A percentile compares a stretch with the other conserved stretches of the same genome.
Evolutionary conservation across 768 basidiomycete species (phyloP).

Genomic region (Rhodotorula sphaerocarpa): DNA sequence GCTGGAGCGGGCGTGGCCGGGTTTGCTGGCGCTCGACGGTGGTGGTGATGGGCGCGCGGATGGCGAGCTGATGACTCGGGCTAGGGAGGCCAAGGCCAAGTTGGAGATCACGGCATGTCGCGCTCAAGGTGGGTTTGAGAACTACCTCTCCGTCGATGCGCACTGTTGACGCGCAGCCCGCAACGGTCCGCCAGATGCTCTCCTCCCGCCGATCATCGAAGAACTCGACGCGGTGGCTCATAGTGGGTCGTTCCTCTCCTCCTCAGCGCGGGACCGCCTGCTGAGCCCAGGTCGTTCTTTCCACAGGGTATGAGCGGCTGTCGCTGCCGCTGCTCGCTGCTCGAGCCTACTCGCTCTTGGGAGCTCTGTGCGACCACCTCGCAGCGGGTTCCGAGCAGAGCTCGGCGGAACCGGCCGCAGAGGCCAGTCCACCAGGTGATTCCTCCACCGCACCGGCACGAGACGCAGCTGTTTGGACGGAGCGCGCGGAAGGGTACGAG

Average conservation of each 20-base stretch:
- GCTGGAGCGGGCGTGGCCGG: conserved; percentile 5
- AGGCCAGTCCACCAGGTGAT: too few species aligned
- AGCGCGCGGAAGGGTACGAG: too few species aligned
- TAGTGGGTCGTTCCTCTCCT: conserved; percentile 3
- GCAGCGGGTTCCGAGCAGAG: background rate
- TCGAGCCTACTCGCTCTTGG: background rate
- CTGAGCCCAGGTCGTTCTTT: background rate
- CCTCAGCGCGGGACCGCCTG: background rate
- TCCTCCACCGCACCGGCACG: too few species aligned
- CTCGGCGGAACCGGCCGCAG: background rate
- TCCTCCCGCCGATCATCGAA: background rate
- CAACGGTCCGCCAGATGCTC: background rate
- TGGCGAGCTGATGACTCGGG: background rate
- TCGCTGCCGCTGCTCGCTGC: background rate
- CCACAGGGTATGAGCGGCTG: background rate
- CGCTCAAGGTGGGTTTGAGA: conserved; percentile 1
- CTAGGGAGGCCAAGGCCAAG: conserved; percentile 7
- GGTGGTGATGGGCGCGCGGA: background rate
- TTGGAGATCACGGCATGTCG: background rate
- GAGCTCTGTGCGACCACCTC: background rate
- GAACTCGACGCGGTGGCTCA: background rate
- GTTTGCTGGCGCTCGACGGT: background rate
- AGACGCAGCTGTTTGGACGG: too few species aligned
- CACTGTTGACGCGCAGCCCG: too few species aligned
- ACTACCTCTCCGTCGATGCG: background rate